Evolutionary conservation across 768 basidiomycete genomes (phyloP), one percentile per base, ranked within the genome.

Genomic region (Leccinum arenicola): DNA sequence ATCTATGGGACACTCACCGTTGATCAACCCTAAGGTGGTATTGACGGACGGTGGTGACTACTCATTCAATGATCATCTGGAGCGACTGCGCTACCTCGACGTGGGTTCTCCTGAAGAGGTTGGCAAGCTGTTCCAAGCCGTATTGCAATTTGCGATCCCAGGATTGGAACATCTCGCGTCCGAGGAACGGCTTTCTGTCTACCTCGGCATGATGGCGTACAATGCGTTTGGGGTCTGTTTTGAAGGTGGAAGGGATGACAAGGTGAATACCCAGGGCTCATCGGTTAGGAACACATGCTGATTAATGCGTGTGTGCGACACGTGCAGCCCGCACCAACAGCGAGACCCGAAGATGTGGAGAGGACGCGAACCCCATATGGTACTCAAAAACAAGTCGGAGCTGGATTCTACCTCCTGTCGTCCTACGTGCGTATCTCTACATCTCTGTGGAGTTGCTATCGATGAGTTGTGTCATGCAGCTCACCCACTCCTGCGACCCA

Each of bases 171-270:
- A 85, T 56, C 86, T 89, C 57, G 75, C 91, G 27, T 82, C 82
- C 4, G 82, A 84, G 27, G 86, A 89, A 40, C 78, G 83, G 23
- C 82, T 89, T 61, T 75, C 81, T 10, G 77, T 78, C 17, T 78
- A 88, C 51, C 70, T 83, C 43, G 89, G 88, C 17, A 91, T 85
- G 70, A 85, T 93, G 78, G 73, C 78, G 3, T 93, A 91, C 73
- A 93, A 93, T 64, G 79, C 84, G 3, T 89, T 84, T 66, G 92
- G 92, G 57, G 84, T 94, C 52, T 84, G 77, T 70, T 87, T 78
- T 63, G 79, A 75, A 55, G 82, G 78, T 31, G 91, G 90, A 19
- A 78, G 91, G 29, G 81, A 84, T 60, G 84, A 90, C 66, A 89
- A 82, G 81, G 91, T 91, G 50, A 58, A 75, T 66, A 54, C 47